Conservation (phyloP, 495 filamentous ascomycete species). For the Thermochaetoides thermophila region DNA sequence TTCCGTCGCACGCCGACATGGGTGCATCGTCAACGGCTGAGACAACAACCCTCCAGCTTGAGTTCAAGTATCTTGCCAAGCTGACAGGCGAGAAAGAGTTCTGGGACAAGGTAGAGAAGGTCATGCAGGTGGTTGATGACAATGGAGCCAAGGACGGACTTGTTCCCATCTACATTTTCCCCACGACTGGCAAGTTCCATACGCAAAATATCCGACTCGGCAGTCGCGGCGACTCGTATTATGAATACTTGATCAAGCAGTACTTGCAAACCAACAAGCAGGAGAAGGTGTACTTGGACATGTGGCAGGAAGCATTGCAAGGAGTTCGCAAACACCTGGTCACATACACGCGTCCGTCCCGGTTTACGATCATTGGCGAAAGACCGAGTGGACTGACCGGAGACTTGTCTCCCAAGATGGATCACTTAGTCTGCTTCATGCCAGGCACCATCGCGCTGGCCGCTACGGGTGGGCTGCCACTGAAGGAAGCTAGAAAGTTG, state of each 20-base stretch:
- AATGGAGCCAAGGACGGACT: constrained; percentile 68
- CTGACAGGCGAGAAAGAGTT: constrained; percentile 84
- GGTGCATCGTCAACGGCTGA: constrained; percentile 91
- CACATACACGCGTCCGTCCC: constrained; percentile 65
- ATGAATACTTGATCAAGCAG: constrained; percentile 96
- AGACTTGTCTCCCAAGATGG: constrained; percentile 75
- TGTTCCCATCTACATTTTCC: constrained; percentile 77
- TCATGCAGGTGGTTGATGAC: constrained; percentile 77
- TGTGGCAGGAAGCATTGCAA: constrained; percentile 78
- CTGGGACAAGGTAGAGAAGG: constrained; percentile 80
- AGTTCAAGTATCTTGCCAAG: constrained; percentile 95
- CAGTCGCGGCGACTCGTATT: constrained; percentile 90
- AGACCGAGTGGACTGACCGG: constrained; percentile 57
- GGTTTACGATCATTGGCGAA: constrained; percentile 77
- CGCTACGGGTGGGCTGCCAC: constrained; percentile 61
- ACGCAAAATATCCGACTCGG: constrained; percentile 81
- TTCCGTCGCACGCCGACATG: constrained; percentile 67
- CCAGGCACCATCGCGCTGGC: constrained; percentile 88
- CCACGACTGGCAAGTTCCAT: constrained; percentile 62
- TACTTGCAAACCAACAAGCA: constrained; percentile 81
- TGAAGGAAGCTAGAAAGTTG: constrained; percentile 57
- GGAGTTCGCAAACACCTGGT: constrained; percentile 87
- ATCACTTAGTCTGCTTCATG: constrained; percentile 95
- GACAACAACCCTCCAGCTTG: constrained; percentile 80
- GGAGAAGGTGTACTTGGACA: constrained; percentile 73